Evolutionary conservation across 768 basidiomycete species (phyloP), one percentile per base, ranked within the genome.

Genomic region (Lentinula detonsa): DNA sequence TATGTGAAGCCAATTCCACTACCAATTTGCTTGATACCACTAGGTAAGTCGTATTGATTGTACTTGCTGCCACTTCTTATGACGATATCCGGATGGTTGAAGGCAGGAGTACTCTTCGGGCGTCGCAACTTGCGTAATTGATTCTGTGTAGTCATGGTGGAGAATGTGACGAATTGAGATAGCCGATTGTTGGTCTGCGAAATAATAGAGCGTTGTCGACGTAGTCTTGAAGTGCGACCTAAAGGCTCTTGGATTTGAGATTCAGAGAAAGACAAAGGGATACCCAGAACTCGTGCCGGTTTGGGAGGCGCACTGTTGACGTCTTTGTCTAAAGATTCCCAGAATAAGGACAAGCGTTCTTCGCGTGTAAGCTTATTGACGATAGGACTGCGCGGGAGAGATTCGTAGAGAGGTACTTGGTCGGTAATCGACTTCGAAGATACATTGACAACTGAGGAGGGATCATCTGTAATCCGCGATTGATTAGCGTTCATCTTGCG

Each of bases 1-100:
- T 78, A 79, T 31, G 72, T 79, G 65, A 79, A 84, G 5, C 81
- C 82, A 53, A 83, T 84, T 23, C 85, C 81, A 35, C 74, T 76
- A 21, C 81, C 81, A 43, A 80, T 77, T 45, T 79, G 76, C 67
- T 78, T 75, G 18, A 81, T 60, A 2, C 79, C 80, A 45, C 68
- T 66, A 0, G 84, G 84, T 15, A 85, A 70, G 52, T 77, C 69
- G 43, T 46, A 33, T 13, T 43, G 18, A 18, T 34, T 34, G 7
- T 1, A 8, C 33, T 42, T 60, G 9, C 16, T 60, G 34, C 59
- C 46, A 15, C 57, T 49, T 18, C 39, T 49, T 21, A 49, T 46
- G 28, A 56, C 43, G 10, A 56, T 28, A 33, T 60, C 59, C 1
- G 48, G 49, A 49, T 60, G 50, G 28, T 35, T 31, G 3, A 62